Conservation (phyloP, 768 basidiomycete species). For the Lepiota brunneoincarnata region DNA sequence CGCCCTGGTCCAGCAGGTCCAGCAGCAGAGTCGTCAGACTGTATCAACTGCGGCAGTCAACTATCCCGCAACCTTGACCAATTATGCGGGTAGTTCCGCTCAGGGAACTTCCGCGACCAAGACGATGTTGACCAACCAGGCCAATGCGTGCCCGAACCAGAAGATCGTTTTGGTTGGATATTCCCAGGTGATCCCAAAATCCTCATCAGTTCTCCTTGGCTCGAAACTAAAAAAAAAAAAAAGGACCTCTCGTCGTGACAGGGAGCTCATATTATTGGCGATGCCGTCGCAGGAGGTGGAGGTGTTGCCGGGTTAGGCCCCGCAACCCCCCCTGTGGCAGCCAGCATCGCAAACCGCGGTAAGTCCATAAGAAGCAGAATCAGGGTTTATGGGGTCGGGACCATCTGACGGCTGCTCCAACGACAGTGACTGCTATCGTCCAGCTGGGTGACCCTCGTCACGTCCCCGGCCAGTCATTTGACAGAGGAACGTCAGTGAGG, state of each 20-base stretch:
- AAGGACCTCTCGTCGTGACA: constrained; percentile 3
- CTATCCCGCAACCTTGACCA: constrained; percentile 26
- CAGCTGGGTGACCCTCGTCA: constrained; percentile 27
- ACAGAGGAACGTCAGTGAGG: constrained; percentile 20
- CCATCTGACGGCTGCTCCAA: neutral
- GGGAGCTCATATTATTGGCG: constrained; percentile 29
- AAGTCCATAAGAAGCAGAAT: neutral
- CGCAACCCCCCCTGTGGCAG: constrained; percentile 19
- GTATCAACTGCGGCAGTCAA: constrained; percentile 24
- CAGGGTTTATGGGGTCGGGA: neutral
- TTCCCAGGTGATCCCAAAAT: constrained; percentile 17
- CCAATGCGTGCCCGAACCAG: constrained; percentile 23
- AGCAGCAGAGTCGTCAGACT: constrained; percentile 23
- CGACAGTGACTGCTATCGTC: constrained; percentile 24
- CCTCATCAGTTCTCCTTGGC: neutral
- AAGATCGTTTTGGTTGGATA: constrained; percentile 30
- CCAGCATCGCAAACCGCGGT: constrained; percentile 17
- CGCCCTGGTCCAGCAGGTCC: constrained; percentile 22
- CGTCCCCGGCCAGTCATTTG: constrained; percentile 22
- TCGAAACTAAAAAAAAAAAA: neutral
- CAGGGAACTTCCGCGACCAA: constrained; percentile 25
- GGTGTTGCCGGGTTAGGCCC: constrained; percentile 18
- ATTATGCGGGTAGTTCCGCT: constrained; percentile 25
- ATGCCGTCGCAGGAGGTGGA: constrained; percentile 24
- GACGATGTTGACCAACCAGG: constrained; percentile 22